Conservation (phyloP, 495 filamentous ascomycete species). For the Chaetomium cochliodes region DNA sequence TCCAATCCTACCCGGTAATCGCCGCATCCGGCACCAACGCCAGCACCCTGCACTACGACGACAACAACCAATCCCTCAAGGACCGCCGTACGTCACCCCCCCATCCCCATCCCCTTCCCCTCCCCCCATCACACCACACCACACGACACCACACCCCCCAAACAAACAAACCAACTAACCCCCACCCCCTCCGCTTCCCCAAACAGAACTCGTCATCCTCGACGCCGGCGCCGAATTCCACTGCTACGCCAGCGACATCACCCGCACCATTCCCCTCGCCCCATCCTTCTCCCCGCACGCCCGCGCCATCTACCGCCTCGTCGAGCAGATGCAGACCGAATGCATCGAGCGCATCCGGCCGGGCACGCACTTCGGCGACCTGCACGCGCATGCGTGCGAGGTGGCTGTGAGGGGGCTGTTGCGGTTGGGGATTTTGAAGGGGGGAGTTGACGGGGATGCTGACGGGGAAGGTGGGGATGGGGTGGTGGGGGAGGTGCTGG, state of each 20-base stretch:
- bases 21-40: constrained; percentile 76
- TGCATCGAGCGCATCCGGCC: constrained; percentile 66
- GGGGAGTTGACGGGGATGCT: constrained; percentile 62
- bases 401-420: constrained; percentile 71
- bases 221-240: constrained; percentile 85
- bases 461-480: no score
- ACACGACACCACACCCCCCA: no score
- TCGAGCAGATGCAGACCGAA: constrained; percentile 77
- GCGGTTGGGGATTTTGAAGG: constrained; percentile 61
- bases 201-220: constrained; percentile 63
- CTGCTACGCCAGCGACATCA: constrained; percentile 89
- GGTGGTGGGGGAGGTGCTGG: no score
- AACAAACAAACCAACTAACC: no score
- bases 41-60: constrained; percentile 78
- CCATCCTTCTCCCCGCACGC: constrained; percentile 61
- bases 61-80: constrained; percentile 68
- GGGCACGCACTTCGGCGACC: constrained; percentile 62
- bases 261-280: constrained; percentile 77
- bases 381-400: constrained; percentile 68
- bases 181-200: no score
- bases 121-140: no score
- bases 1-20: constrained; percentile 85
- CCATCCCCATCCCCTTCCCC: no score
- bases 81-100: constrained; percentile 42
- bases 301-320: constrained; percentile 67